Conservation (phyloP, 495 filamentous ascomycete genomes). For the Physcia stellaris region DNA sequence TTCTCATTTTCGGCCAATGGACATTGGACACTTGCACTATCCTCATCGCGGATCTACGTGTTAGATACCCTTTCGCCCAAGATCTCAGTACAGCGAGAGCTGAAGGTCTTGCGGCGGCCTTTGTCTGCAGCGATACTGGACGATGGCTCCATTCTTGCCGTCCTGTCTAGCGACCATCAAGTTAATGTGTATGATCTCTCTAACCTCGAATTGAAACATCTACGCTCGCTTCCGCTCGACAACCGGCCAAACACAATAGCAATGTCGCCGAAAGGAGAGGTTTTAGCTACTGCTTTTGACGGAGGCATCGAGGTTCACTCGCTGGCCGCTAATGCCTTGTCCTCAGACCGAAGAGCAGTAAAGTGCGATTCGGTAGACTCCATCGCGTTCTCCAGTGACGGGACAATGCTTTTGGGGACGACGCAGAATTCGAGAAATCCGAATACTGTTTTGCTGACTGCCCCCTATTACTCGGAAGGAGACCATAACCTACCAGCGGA, state of each 20-base stretch:
- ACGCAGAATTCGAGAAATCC: conserved; percentile 47
- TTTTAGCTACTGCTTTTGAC: conserved; percentile 76
- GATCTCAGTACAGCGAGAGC: conserved; percentile 53
- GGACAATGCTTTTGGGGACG: conserved; percentile 73
- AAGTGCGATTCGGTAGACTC: conserved; percentile 70
- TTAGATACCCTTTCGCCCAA: conserved; percentile 46
- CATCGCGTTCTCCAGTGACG: conserved; percentile 70
- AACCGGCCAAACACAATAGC: conserved; percentile 64
- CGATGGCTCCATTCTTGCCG: conserved; percentile 62
- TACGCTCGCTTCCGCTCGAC: conserved; percentile 58
- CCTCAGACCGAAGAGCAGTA: conserved; percentile 61
- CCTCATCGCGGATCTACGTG: conserved; percentile 78
- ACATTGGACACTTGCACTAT: conserved; percentile 61
- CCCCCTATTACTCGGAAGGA: conserved; percentile 55
- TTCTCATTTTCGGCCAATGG: conserved; percentile 67
- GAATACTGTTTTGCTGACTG: conserved; percentile 64
- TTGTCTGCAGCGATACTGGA: conserved; percentile 67
- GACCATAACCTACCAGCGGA: conserved; percentile 30
- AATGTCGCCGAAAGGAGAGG: conserved; percentile 65
- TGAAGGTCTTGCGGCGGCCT: conserved; percentile 68
- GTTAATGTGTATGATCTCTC: conserved; percentile 69
- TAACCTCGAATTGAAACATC: conserved; percentile 44
- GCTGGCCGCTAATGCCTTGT: conserved; percentile 44
- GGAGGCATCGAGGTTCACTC: conserved; percentile 79
- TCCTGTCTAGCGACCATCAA: conserved; percentile 66